Evolutionary conservation across 164 flowering plant species (phyloP).

Genomic region (Umbellularia californica): DNA sequence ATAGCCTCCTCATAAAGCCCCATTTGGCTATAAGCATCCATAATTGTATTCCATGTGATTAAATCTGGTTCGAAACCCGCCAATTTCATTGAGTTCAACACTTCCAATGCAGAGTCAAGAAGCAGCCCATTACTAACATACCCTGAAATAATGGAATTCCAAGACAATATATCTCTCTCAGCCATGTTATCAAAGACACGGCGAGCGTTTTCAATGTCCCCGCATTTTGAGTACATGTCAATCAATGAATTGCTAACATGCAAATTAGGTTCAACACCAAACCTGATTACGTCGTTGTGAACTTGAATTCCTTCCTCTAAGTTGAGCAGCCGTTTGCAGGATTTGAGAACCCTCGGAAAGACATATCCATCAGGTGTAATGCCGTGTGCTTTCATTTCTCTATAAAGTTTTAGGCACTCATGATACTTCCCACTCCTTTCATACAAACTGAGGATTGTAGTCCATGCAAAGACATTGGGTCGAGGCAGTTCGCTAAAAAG

Average conservation of each 20-base stretch:
- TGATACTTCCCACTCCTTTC: conserved; percentile 28
- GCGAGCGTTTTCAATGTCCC: conserved; percentile 29
- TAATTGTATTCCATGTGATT: conserved; percentile 44
- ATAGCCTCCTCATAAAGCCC: conserved; percentile 44
- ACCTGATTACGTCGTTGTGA: conserved; percentile 37
- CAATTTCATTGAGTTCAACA: conserved; percentile 30
- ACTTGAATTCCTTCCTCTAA: conserved; percentile 30
- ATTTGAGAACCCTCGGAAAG: conserved; percentile 44
- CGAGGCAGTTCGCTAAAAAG: conserved; percentile 42
- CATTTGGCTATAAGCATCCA: conserved; percentile 50
- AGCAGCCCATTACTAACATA: conserved; percentile 36
- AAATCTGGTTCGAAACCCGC: conserved; percentile 44
- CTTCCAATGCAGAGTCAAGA: conserved; percentile 23
- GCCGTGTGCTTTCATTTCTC: conserved; percentile 25
- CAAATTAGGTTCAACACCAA: conserved; percentile 24
- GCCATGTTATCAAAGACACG: conserved; percentile 37
- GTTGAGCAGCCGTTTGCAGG: conserved; percentile 28
- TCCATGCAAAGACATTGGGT: conserved; percentile 54
- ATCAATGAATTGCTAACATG: conserved; percentile 43
- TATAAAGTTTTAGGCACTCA: conserved; percentile 27
- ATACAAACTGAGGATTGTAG: conserved; percentile 36
- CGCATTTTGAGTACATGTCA: conserved; percentile 52
- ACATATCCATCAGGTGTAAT: conserved; percentile 45
- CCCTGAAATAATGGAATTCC: conserved; percentile 55
- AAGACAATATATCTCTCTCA: conserved; percentile 40